Conservation (phyloP, 2,329 filamentous ascomycete genomes). For the Colletotrichum neosansevieriae region DNA sequence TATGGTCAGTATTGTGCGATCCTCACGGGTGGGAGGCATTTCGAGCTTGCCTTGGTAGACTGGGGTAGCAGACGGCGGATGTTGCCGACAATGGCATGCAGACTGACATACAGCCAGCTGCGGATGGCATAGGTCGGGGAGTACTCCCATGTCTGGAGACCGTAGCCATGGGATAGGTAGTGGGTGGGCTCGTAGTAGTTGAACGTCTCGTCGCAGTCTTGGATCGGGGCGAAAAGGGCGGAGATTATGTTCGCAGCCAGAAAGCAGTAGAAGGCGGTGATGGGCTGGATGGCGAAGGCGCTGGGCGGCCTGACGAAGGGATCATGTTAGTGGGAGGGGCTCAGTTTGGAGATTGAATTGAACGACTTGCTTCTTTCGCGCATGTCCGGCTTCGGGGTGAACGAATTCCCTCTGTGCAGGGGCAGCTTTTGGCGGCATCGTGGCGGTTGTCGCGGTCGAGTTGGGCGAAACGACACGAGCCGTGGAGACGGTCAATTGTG, state of each 20-base stretch:
- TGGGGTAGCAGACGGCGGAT: slow-evolving; percentile 73
- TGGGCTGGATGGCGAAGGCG: slow-evolving; percentile 75
- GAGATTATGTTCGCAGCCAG: slow-evolving; percentile 79
- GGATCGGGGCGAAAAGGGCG: slow-evolving; percentile 88
- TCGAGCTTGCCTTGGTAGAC: slow-evolving; percentile 64
- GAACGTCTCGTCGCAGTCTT: slow-evolving; percentile 98
- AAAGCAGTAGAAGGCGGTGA: slow-evolving; percentile 85
- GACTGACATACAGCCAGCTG: slow-evolving; percentile 89
- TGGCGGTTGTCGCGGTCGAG: slow-evolving; percentile 41
- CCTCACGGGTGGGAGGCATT: too few species aligned
- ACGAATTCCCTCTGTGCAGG: slow-evolving; percentile 53
- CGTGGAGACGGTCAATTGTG: slow-evolving; percentile 22
- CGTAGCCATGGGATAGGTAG: slow-evolving; percentile 92
- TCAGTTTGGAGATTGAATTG: slow-evolving; percentile 2
- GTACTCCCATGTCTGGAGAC: slow-evolving; percentile 98
- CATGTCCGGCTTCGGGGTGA: slow-evolving; percentile 63
- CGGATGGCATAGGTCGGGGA: slow-evolving; percentile 94
- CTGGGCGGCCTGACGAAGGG: slow-evolving; percentile 56
- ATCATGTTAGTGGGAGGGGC: slow-evolving; percentile 38
- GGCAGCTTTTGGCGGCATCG: slow-evolving; percentile 55
- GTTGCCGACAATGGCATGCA: slow-evolving; percentile 82
- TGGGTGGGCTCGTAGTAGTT: slow-evolving; percentile 99
- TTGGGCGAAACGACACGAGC: slow-evolving; percentile 23
- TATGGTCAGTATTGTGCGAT: background rate
- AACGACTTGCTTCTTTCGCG: slow-evolving; percentile 61